Percentiles rank a stretch among this genome's conserved stretches.
Conservation (phyloP, 1,284 basidiomycete genomes). For the Phaffia rhodozyma region DNA sequence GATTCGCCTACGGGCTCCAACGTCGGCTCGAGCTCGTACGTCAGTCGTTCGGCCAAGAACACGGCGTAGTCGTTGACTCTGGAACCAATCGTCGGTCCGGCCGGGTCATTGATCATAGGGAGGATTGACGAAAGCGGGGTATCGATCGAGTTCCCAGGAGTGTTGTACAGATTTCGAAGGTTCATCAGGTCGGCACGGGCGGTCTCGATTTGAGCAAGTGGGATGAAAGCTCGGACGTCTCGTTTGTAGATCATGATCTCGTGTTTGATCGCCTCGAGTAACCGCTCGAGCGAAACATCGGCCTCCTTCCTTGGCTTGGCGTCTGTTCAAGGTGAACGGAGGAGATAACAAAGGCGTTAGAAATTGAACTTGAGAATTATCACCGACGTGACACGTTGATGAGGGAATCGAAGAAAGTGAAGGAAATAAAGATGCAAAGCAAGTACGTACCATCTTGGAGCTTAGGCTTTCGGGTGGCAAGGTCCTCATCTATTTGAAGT, state of each 20-base stretch:
- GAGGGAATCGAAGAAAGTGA: not conserved
- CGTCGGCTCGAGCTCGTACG: constrained; percentile 5
- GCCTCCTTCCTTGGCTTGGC: not conserved
- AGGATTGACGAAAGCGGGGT: not conserved
- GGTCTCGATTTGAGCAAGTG: not conserved
- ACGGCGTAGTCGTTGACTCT: constrained; percentile 2
- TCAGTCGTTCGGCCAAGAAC: constrained; percentile 6
- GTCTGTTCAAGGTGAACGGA: not conserved
- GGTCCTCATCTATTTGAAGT: not conserved
- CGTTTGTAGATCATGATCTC: not conserved
- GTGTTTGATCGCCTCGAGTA: not conserved
- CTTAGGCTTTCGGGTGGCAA: not conserved
- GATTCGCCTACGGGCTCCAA: not conserved
- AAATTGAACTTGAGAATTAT: not conserved
- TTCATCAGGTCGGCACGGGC: not conserved
- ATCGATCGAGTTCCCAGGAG: not conserved
- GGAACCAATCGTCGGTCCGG: not conserved
- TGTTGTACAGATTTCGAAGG: not conserved
- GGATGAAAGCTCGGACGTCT: not conserved
- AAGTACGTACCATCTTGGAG: not conserved
- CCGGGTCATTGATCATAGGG: not conserved
- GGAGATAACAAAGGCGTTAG: not conserved
- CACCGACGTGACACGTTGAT: not conserved
- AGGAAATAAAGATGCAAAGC: not conserved
- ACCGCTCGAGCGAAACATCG: not conserved